A percentile compares a stretch with the other conserved stretches of the same genome.
These are phyloP conservation scores for Cytidiella melzeri DNA, from an alignment of 768 basidiomycete species.

Conservation along the genomic window DNA sequence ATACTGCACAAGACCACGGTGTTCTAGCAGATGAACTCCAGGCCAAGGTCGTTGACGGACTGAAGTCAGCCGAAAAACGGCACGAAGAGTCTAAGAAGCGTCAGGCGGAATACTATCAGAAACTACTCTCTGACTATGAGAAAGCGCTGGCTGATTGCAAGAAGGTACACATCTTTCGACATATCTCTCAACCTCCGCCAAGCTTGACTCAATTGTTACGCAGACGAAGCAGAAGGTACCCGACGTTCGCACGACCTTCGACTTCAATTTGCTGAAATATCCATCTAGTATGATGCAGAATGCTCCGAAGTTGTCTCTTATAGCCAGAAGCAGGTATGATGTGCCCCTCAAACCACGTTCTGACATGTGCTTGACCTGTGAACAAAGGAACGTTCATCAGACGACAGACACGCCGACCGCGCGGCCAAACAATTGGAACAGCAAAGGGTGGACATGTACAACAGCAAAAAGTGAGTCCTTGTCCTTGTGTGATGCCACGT, in stretches of 20 bases:
- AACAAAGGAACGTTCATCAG: conserved; percentile 53
- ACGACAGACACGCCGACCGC: conserved; percentile 73
- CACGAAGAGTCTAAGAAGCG: conserved; percentile 67
- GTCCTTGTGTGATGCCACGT: neutral
- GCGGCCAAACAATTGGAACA: conserved; percentile 70
- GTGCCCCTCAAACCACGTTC: conserved; percentile 4
- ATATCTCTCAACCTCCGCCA: no score
- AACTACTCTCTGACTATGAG: conserved; percentile 65
- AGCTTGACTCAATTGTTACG: neutral
- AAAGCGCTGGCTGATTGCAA: no score
- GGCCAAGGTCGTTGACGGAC: conserved; percentile 55
- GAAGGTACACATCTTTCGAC: no score
- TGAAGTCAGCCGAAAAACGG: conserved; percentile 53
- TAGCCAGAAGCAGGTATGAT: conserved; percentile 71
- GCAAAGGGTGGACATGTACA: conserved; percentile 71
- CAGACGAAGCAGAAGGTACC: conserved; percentile 62
- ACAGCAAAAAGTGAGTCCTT: conserved; percentile 65
- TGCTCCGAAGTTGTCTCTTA: conserved; percentile 66
- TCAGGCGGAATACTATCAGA: conserved; percentile 69
- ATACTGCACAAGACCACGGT: conserved; percentile 63
- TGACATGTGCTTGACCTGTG: conserved; percentile 5
- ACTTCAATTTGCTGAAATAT: neutral
- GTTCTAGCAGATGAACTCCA: conserved; percentile 57
- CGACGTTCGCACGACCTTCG: conserved; percentile 5
- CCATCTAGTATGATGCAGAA: conserved; percentile 67